Evolutionary conservation across 805 yeast genomes (phyloP), one percentile per base, ranked within the genome.

Genomic region (Wickerhamomyces alni): DNA sequence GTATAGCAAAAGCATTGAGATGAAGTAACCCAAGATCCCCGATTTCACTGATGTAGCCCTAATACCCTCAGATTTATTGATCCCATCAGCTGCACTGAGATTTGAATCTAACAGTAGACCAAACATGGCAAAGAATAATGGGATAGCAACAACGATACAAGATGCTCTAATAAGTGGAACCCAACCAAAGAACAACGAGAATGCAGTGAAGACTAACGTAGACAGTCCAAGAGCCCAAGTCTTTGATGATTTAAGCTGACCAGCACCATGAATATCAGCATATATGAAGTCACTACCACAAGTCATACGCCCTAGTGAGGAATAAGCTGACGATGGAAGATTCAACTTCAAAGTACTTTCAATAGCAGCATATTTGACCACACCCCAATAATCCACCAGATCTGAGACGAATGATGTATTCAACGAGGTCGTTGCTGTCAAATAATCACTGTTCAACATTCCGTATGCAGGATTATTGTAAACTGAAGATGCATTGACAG

Each of bases 381-480:
- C 17, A n/a, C 6, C 4, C 25, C 28, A 42, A 18, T 16, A 25
- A 10, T 13, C 5, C 13, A 12, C 8, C 21, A 42, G 21, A 2
- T 22, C 26, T 8, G 26, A 7, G 13, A 42, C 39, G 8, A 17
- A 5, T 2, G 24, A 12, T 9, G 32, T 27, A 30, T 22, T 33
- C 11, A 42, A 22, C 2, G 16, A 25, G 11, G 45, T 36, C 35
- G 28, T 35, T 24, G 38, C 34, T 13, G 33, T 12, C 9, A 42
- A 16, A 27, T 42, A 42, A 11, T 26, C 9, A 17, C 5, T 17
- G 17, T 36, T 39, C n/a, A 42, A n/a, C 3, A 12, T 12, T 5
- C 4, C 15, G 25, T 38, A 42, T n/a, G 45, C 42, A 6, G 17
- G 7, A 17, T 38, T 16, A 3, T 18, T 12, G 16, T 24, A 36